Evolutionary conservation across 345 rosid species (phyloP), one percentile per base, ranked within the genome.

Genomic region (Ceriops tagal): DNA sequence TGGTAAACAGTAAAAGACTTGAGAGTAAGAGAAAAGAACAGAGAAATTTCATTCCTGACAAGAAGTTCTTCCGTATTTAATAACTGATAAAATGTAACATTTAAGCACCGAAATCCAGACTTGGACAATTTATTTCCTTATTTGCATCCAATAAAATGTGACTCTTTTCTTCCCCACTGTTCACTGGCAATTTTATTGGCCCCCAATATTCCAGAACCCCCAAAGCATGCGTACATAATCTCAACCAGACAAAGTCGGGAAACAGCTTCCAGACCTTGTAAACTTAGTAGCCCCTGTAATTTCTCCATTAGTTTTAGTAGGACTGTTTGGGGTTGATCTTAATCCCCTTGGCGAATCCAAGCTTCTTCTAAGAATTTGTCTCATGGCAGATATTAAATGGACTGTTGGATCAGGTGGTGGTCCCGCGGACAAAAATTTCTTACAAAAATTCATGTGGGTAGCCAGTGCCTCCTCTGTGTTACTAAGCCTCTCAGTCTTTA

Each of bases 391-490:
- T 49, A 93, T 89, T 78, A 93, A 77, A 75, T 83, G 95, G 32
- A 71, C 74, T 0, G 98, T 85, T 4, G 98, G 90, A 73, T 91
- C 86, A 0, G 91, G 90, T 49, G 98, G 91, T 0, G 97, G 97
- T 35, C 82, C 86, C 1, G 92, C 64, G 5, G 90, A 84, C 52
- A 75, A 84, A 64, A 91, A 89, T 65, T 87, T 87, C 66, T 88
- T 82, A 81, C 97, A 89, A 68, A 86, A 86, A 71, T 77, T 91
- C 92, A 88, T 89, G 78, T 89, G 98, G 65, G 73, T 88, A 0
- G 83, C 47, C 92, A 91, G 81, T 19, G 98, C 98, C 77, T 93
- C 98, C 58, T 91, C 98, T 8, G 95, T 86, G 16, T 91, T 89
- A 3, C 89, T 72, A 1, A 91, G 83, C 69, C 89, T 79, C 65